Percentiles rank a stretch among this genome's conserved stretches.
Conservation (phyloP, 306 rosid genomes). For the Quercus parvula region DNA sequence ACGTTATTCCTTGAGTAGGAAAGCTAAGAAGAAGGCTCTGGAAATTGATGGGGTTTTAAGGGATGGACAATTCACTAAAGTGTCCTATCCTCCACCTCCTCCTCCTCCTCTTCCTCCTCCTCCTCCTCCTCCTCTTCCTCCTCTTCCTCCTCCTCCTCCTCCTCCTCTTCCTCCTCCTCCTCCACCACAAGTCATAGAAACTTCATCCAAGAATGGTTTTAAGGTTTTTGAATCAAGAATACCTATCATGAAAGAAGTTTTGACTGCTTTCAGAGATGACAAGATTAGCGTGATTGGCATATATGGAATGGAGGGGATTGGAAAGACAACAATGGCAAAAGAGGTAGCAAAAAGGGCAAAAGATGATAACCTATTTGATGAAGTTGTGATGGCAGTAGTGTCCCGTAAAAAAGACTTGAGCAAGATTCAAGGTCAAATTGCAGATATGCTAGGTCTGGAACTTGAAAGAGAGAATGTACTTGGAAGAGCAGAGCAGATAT, state of each 20-base stretch:
- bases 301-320: constrained; percentile 35
- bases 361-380: too few relatives aligned
- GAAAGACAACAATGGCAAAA: constrained; percentile 28
- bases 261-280: constrained; percentile 7
- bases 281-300: constrained; percentile 1
- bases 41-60: too few relatives aligned
- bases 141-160: too few relatives aligned
- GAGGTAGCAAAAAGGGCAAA: not conserved
- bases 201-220: not conserved
- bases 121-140: too few relatives aligned
- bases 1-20: too few relatives aligned
- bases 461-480: constrained; percentile 4
- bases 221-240: constrained; percentile 14
- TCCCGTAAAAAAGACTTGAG: constrained; percentile 12
- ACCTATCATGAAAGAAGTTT: not conserved
- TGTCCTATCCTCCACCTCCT: too few relatives aligned
- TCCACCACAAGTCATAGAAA: too few relatives aligned
- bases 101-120: too few relatives aligned
- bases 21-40: too few relatives aligned
- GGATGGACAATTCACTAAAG: too few relatives aligned
- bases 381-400: constrained; percentile 15
- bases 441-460: constrained; percentile 13
- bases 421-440: constrained; percentile 27
- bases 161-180: too few relatives aligned
- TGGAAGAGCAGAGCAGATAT: not conserved